Conservation (phyloP, 2,329 filamentous ascomycete genomes). For the Sporothrix humicola region DNA sequence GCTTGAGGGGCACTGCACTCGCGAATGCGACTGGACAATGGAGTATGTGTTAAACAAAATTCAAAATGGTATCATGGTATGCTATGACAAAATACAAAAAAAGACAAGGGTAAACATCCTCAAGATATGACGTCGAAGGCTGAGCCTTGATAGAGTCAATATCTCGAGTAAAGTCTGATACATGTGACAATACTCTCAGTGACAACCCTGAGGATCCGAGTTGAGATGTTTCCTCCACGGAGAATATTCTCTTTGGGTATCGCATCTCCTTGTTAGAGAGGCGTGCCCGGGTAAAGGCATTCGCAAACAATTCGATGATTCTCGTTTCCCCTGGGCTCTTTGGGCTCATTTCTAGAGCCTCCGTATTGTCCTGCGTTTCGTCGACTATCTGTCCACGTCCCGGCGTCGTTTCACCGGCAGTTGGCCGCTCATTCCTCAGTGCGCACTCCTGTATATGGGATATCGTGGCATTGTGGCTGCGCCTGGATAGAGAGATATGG, state of each 20-base stretch:
- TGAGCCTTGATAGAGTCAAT: neutral
- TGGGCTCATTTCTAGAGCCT: neutral
- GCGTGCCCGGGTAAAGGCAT: neutral
- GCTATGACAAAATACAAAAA: neutral
- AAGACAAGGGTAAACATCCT: neutral
- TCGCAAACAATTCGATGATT: neutral
- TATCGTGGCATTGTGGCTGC: too few relatives aligned
- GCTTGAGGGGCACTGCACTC: neutral
- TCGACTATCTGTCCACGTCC: neutral
- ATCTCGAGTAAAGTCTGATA: neutral
- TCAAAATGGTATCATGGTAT: neutral
- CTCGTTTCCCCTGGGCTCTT: neutral
- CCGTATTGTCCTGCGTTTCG: neutral
- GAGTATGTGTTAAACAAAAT: neutral
- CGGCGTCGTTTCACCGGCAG: neutral
- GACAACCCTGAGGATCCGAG: neutral
- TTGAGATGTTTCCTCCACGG: neutral
- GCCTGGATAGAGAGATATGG: too few relatives aligned
- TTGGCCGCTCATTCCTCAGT: neutral
- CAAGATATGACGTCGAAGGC: conserved; percentile 8
- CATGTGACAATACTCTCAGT: too few relatives aligned
- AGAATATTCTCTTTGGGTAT: neutral
- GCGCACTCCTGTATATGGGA: neutral
- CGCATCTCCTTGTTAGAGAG: neutral
- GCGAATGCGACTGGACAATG: conserved; percentile 13